These are phyloP conservation scores for Dryas integrifolia DNA, from an alignment of 331 rosid species.

Conservation along the genomic window DNA sequence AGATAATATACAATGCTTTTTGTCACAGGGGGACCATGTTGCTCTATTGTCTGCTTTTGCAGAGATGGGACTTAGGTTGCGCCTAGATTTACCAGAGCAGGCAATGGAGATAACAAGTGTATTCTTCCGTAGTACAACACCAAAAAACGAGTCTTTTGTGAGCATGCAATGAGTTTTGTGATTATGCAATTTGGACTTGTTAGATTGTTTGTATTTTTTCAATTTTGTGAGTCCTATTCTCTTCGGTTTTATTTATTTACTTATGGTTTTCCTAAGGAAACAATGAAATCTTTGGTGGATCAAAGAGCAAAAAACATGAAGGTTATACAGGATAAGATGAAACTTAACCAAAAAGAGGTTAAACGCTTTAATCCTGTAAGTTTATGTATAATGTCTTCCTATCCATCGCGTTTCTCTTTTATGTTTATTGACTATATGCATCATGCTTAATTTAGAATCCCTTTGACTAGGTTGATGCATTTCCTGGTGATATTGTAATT, in stretches of 20 bases:
- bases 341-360: slow-evolving; percentile 68
- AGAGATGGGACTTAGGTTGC: slow-evolving; percentile 96
- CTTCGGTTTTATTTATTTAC: slow-evolving; percentile 28
- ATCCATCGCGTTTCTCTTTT: slow-evolving; percentile 20
- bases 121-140: slow-evolving; percentile 77
- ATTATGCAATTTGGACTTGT: slow-evolving; percentile 15
- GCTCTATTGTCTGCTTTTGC: slow-evolving; percentile 94
- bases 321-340: slow-evolving; percentile 83
- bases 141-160: slow-evolving; percentile 70
- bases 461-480: slow-evolving; percentile 80
- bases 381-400: slow-evolving; percentile 26
- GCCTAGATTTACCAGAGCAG: slow-evolving; percentile 93
- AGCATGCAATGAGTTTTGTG: slow-evolving; percentile 34
- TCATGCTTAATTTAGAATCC: slow-evolving; percentile 15
- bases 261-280: slow-evolving; percentile 49
- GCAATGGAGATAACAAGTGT: slow-evolving; percentile 77
- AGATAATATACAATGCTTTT: slow-evolving; percentile 29
- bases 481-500: slow-evolving; percentile 97
- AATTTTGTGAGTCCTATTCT: slow-evolving; percentile 5
- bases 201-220: slow-evolving; percentile 13
- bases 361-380: slow-evolving; percentile 97
- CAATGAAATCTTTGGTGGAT: slow-evolving; percentile 60
- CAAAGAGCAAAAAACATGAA: slow-evolving; percentile 77
- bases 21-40: slow-evolving; percentile 82
- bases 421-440: slow-evolving; percentile 19